Evolutionary conservation across 2,329 filamentous ascomycete species (phyloP).

Genomic region (Thelonectria olida): DNA sequence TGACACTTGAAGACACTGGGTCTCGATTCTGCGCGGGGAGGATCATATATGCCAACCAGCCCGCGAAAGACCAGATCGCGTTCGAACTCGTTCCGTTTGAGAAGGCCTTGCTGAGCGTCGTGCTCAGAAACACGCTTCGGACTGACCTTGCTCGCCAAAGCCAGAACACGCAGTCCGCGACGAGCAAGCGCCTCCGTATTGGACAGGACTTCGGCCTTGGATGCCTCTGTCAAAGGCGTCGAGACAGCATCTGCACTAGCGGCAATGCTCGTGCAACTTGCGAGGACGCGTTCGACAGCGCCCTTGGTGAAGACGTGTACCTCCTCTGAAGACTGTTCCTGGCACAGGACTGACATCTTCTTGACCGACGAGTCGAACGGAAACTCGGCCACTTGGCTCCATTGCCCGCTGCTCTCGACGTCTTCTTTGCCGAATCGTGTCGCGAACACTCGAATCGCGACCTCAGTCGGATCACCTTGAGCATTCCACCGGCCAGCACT

Average conservation of each 20-base stretch:
- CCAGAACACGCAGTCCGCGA: conserved; percentile 75
- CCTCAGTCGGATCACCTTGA: conserved; percentile 72
- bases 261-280: conserved; percentile 65
- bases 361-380: conserved; percentile 80
- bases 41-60: conserved; percentile 77
- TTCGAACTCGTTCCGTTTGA: conserved; percentile 63
- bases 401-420: conserved; percentile 42
- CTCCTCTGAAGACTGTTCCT: conserved; percentile 49
- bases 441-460: conserved; percentile 79
- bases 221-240: conserved; percentile 58
- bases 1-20: conserved; percentile 67
- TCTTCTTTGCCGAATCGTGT: conserved; percentile 66
- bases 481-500: conserved; percentile 68
- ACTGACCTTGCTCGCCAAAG: conserved; percentile 64
- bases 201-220: conserved; percentile 64
- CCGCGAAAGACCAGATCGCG: conserved; percentile 71
- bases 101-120: conserved; percentile 53
- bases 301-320: conserved; percentile 70
- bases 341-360: conserved; percentile 79
- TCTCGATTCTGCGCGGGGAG: conserved; percentile 73
- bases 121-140: conserved; percentile 46
- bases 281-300: conserved; percentile 75
- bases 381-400: conserved; percentile 72
- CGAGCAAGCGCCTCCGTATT: conserved; percentile 76
- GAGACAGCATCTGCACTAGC: conserved; percentile 54